Conservation (phyloP, 176 grass and related monocot species). For the Cenchrus fungigraminus region DNA sequence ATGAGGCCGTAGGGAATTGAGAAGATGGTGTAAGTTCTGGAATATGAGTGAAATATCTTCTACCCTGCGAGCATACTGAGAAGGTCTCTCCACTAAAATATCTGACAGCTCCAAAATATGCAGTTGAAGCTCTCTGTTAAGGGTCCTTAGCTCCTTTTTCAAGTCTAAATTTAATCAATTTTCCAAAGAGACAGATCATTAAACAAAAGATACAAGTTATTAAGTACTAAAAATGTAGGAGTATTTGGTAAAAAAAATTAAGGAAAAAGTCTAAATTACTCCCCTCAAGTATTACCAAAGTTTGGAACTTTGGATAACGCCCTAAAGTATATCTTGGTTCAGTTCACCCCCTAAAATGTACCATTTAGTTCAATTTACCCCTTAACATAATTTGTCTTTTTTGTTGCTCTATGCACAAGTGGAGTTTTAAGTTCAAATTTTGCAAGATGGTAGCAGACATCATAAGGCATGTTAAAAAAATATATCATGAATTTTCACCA, state of each 20-base stretch:
- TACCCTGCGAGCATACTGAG: constrained; percentile 86
- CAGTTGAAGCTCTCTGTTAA: constrained; percentile 95
- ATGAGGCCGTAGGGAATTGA: constrained; percentile 87
- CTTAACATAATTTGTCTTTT: no score
- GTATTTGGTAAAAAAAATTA: neutral
- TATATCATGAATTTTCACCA: no score
- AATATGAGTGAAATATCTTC: constrained; percentile 96
- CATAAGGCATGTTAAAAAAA: no score
- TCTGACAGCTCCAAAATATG: constrained; percentile 94
- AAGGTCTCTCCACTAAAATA: constrained; percentile 90
- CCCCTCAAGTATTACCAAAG: no score
- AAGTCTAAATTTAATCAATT: constrained; percentile 65
- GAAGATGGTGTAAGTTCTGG: constrained; percentile 86
- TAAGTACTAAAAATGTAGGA: neutral
- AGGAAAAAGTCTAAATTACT: no score
- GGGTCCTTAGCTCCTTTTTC: constrained; percentile 83
- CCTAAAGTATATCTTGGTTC: no score
- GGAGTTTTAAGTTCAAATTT: no score
- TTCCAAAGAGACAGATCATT: neutral
- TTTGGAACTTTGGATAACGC: no score
- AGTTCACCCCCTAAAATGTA: no score
- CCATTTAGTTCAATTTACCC: no score
- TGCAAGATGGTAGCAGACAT: no score
- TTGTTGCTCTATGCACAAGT: no score
- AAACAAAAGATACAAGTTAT: neutral